Evolutionary conservation across 768 basidiomycete species (phyloP).

Genomic region (Auricularia sp.): DNA sequence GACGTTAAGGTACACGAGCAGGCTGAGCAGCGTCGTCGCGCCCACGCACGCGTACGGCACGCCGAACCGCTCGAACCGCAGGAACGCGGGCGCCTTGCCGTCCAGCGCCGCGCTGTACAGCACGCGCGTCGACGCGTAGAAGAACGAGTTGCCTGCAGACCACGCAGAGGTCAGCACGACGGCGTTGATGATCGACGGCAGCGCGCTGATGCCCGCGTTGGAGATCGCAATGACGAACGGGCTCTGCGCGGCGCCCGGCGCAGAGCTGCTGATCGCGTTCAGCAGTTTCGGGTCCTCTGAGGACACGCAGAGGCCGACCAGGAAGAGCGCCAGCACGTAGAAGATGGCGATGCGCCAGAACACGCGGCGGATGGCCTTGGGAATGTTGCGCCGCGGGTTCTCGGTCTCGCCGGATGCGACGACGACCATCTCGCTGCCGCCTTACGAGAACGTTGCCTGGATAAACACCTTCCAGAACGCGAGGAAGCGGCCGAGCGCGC

Average conservation of each 20-base stretch:
- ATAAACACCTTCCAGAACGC: conserved; percentile 55
- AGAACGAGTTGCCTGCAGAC: conserved; percentile 17
- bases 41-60: conserved; percentile 48
- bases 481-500: conserved; percentile 48
- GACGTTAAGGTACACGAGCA: conserved; percentile 25
- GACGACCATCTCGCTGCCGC: conserved; percentile 40
- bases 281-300: conserved; percentile 23
- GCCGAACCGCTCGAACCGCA: conserved; percentile 45
- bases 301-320: conserved; percentile 26
- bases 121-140: conserved; percentile 37
- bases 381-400: conserved; percentile 33
- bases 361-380: conserved; percentile 31
- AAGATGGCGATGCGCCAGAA: conserved; percentile 31
- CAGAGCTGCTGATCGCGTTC: conserved; percentile 18
- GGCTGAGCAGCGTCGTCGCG: background rate
- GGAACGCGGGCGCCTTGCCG: conserved; percentile 45
- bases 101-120: conserved; percentile 49
- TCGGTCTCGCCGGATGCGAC: conserved; percentile 34
- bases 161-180: conserved; percentile 25
- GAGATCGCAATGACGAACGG: conserved; percentile 31
- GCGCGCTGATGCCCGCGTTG: conserved; percentile 29
- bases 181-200: conserved; percentile 24
- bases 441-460: conserved; percentile 52
- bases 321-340: conserved; percentile 20
- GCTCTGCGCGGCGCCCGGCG: conserved; percentile 16